Base-by-base conservation (phyloP, 2,329 filamentous ascomycete species). In the Pseudogymnoascus sp. region DNA sequence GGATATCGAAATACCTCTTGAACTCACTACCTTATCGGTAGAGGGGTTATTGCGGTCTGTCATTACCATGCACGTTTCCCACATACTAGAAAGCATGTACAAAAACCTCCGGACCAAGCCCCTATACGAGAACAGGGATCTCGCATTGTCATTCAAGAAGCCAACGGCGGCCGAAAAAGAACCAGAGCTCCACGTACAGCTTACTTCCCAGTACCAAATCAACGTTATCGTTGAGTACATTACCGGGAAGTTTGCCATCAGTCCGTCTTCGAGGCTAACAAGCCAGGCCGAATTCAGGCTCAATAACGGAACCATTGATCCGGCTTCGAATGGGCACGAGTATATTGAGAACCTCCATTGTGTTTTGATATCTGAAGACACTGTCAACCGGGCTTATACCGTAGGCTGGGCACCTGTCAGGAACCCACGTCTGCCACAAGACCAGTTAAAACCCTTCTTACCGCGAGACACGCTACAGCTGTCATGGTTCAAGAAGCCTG, bases 181-280 rank as follows among this genome's bases (percentile, higher is more conserved):
- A 37, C 92, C 88, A 52, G 78, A 75, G 33, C 78, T 97, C 60
- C 79, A 79, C 33, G 81, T 93, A 67, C 87, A 89, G 66, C 77
- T 96, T 29, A 88, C 88, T 4, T 78, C 80, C n/a, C 77, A 81
- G 27, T 80, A 84, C 61, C 76, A 79, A 37, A 75, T 88, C 35
- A 82, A 78, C 5, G 74, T 96, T 29, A 80, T 83, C 15, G 80
- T 97, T 55, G 90, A 96, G 67, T 85, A 88, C 0, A 84, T 89
- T 27, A 92, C 89, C 0, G 94, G 94, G n/a, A 76, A 80, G 9
- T 87, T 92, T 64, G 83, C 86, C 8, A 74, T 96, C 37, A 83
- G 84, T 62, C 89, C 91, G 64, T 82, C 82, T 59, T 83, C 83
- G 2, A 79, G 78, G 62, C 75, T 81, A 48, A 78, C 81, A 3